Percentiles rank a stretch among this genome's conserved stretches.
Conservation (phyloP, 2,329 filamentous ascomycete species). For the Fusarium mundagurra region DNA sequence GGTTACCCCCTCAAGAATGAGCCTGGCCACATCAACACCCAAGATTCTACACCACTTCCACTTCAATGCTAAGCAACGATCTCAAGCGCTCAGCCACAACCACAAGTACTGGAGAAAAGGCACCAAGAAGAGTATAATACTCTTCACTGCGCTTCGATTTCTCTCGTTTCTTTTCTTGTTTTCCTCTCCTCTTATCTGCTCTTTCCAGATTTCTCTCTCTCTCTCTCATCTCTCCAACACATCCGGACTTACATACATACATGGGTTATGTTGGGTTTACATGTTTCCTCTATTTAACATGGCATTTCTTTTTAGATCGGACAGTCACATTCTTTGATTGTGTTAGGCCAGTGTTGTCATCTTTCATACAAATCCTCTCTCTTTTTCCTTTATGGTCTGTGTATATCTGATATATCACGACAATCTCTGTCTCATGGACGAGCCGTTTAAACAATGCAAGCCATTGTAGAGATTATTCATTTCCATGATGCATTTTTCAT, state of each 20-base stretch:
- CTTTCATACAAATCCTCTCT: background rate
- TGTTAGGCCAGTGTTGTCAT: slow-evolving; percentile 4
- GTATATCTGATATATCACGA: background rate
- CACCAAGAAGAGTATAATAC: background rate
- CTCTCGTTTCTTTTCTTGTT: background rate
- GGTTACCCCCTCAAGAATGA: slow-evolving; percentile 37
- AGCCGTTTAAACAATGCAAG: background rate
- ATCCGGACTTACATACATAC: background rate
- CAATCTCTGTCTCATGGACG: background rate
- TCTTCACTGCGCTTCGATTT: background rate
- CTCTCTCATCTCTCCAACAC: background rate
- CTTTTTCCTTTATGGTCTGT: background rate
- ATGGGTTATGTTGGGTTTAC: background rate
- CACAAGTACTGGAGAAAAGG: background rate
- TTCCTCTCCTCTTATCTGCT: background rate
- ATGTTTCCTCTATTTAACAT: background rate
- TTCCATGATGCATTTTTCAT: slow-evolving; percentile 2
- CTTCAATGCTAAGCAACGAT: background rate
- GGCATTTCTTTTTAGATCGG: background rate
- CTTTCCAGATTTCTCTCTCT: background rate
- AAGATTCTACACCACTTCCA: background rate
- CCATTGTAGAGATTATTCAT: background rate
- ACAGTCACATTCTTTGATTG: slow-evolving; percentile 14
- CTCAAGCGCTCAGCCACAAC: background rate
- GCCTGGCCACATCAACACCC: background rate